phyloP scores from a whole-genome alignment of 768 basidiomycete genomes.

The Astraeus odoratus region DNA sequence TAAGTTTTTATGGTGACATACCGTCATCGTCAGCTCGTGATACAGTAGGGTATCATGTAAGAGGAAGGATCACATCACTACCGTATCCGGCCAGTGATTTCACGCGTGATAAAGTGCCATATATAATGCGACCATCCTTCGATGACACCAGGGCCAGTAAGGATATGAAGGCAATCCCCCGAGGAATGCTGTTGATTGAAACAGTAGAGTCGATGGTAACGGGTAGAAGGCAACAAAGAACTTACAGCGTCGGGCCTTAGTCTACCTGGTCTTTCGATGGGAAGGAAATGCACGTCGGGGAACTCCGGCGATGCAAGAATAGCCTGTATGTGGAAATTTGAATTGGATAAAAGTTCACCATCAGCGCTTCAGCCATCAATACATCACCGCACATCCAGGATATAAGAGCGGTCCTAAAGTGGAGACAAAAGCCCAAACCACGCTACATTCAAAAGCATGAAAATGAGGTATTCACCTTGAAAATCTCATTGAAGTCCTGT shows the following conservation, averaged over 20 bases:
- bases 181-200: slow-evolving; percentile 30
- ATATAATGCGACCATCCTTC: slow-evolving; percentile 50
- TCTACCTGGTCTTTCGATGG: slow-evolving; percentile 54
- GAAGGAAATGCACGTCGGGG: slow-evolving; percentile 50
- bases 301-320: slow-evolving; percentile 36
- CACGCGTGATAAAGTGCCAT: slow-evolving; percentile 40
- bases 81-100: slow-evolving; percentile 24
- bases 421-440: too few relatives aligned
- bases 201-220: slow-evolving; percentile 2
- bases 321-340: slow-evolving; percentile 25
- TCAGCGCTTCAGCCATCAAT: too few relatives aligned
- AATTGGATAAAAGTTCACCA: too few relatives aligned
- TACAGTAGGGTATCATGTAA: neutral
- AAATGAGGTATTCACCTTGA: slow-evolving; percentile 42
- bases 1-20: too few relatives aligned
- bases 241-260: slow-evolving; percentile 61
- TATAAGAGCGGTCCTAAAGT: too few relatives aligned
- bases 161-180: slow-evolving; percentile 42
- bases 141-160: slow-evolving; percentile 40
- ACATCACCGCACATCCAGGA: too few relatives aligned
- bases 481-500: slow-evolving; percentile 46
- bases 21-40: too few relatives aligned
- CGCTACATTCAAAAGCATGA: neutral
- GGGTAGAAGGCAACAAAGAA: slow-evolving; percentile 2
- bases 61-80: slow-evolving; percentile 2